Evolutionary conservation across 169 alveolate genomes (phyloP), one percentile per base, ranked within the genome.

Genomic region (Plasmodium yoelii): DNA sequence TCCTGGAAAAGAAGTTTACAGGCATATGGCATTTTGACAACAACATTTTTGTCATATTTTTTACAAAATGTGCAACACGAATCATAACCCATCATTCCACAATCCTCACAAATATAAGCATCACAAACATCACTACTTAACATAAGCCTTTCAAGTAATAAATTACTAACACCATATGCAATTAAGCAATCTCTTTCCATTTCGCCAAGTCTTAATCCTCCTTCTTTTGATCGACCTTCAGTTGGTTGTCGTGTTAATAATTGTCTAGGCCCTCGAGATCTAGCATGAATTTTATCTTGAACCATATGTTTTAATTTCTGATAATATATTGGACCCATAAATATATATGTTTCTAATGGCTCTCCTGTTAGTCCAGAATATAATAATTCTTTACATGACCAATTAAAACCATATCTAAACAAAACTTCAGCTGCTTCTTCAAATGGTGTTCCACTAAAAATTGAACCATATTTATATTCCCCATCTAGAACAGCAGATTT

Each of bases 121-220:
- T 95, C 94, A 93, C 97, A 98, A 49, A 96, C 98, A 89, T 99
- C 99, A 86, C 99, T 95, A 71, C 99, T 95, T 44, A 98, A 71
- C 99, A 98, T 98, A 47, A 99, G 96, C 47, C 99, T 97, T 93
- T 99, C 99, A 34, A 98, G 94, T 61, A 98, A 87, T 46, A 99
- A 94, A 60, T 97, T 96, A 73, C 99, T 95, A 15, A 99, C 99
- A n/a, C 99, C 99, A 96, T 98, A 98, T 7, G 99, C 99, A 49
- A 99, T 98, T 55, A 99, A 92, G 94, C 99, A 98, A 92, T 99
- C 99, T 73, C 99, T 95, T 88, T 99, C 99, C 99, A 99, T 99
- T 93, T 99, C 99, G 56, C 99, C 99, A 26, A 98, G 94, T 63
- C 99, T 95, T 59, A 98, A 93, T 7, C 99, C 99, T 12, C 99